Evolutionary conservation across 805 yeast species (phyloP).

Genomic region (Kodamaea sagamina): DNA sequence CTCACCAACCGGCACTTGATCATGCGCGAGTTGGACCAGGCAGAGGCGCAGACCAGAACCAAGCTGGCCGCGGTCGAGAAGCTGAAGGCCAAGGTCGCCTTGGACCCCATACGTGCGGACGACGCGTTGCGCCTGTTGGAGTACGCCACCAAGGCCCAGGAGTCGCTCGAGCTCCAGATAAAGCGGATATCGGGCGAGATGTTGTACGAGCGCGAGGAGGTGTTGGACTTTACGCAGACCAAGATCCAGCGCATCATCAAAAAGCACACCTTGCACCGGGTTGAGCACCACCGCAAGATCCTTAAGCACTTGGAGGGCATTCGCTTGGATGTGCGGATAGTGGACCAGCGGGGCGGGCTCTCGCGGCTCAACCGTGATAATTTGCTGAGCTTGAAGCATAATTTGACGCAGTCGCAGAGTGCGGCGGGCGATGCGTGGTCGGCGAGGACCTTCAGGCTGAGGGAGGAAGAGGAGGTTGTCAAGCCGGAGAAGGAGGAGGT

Average conservation of each 20-base stretch:
- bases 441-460: slow-evolving; percentile 41
- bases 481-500: slow-evolving; percentile 21
- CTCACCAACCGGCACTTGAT: slow-evolving; percentile 87
- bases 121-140: slow-evolving; percentile 83
- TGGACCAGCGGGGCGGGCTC: slow-evolving; percentile 78
- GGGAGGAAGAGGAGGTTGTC: slow-evolving; percentile 28
- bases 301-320: slow-evolving; percentile 71
- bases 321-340: slow-evolving; percentile 69
- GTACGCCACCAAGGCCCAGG: slow-evolving; percentile 74
- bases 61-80: slow-evolving; percentile 73
- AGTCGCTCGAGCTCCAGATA: slow-evolving; percentile 72
- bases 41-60: slow-evolving; percentile 70
- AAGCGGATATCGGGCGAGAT: slow-evolving; percentile 84
- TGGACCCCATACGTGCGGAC: slow-evolving; percentile 86
- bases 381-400: slow-evolving; percentile 47
- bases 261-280: slow-evolving; percentile 63
- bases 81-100: slow-evolving; percentile 68
- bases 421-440: slow-evolving; percentile 47
- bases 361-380: slow-evolving; percentile 78
- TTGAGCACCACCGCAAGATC: slow-evolving; percentile 84
- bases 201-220: slow-evolving; percentile 67
- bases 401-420: slow-evolving; percentile 45
- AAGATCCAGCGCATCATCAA: slow-evolving; percentile 57
- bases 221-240: slow-evolving; percentile 57
- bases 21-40: slow-evolving; percentile 83